phyloP scores from a whole-genome alignment of 495 filamentous ascomycete species.

The Lasiosphaeria ovina region DNA sequence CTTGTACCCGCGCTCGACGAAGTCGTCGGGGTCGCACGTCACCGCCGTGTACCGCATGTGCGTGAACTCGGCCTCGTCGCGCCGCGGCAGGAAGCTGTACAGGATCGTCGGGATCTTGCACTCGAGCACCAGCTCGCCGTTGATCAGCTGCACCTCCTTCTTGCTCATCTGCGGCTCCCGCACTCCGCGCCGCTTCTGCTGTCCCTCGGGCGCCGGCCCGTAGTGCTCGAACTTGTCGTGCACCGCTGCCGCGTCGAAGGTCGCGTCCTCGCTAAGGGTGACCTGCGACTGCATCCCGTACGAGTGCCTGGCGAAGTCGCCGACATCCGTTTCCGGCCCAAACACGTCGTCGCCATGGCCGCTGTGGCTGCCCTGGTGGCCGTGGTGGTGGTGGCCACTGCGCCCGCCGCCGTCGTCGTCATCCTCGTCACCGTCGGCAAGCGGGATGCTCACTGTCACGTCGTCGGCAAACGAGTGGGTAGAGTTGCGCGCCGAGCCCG shows the following conservation, averaged over 20 bases:
- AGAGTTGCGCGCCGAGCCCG: slow-evolving; percentile 39
- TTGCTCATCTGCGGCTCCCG: slow-evolving; percentile 84
- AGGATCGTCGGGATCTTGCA: slow-evolving; percentile 99
- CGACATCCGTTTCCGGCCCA: slow-evolving; percentile 55
- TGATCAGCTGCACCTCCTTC: slow-evolving; percentile 93
- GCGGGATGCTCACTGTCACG: slow-evolving; percentile 58
- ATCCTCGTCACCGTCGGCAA: slow-evolving; percentile 43
- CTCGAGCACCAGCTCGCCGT: slow-evolving; percentile 95
- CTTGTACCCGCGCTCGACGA: slow-evolving; percentile 82
- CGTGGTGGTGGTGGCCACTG: slow-evolving; percentile 18
- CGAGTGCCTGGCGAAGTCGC: slow-evolving; percentile 44
- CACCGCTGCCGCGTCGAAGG: slow-evolving; percentile 42
- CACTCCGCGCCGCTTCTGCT: slow-evolving; percentile 80
- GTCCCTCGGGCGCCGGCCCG: slow-evolving; percentile 80
- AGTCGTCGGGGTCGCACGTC: slow-evolving; percentile 97
- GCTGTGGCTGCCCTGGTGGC: slow-evolving; percentile 13
- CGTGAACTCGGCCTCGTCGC: slow-evolving; percentile 94
- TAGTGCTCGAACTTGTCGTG: slow-evolving; percentile 68
- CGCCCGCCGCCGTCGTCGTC: too few relatives aligned
- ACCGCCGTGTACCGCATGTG: slow-evolving; percentile 99
- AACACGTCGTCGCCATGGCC: slow-evolving; percentile 67
- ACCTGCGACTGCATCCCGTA: slow-evolving; percentile 65
- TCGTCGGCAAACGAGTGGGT: slow-evolving; percentile 45
- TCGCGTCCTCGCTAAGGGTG: slow-evolving; percentile 39
- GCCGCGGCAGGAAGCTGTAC: slow-evolving; percentile 87